Percentiles rank a stretch among this genome's conserved stretches.
Evolutionary conservation across 2,329 filamentous ascomycete genomes (phyloP).

Genomic region (Hypoxylon sp.): DNA sequence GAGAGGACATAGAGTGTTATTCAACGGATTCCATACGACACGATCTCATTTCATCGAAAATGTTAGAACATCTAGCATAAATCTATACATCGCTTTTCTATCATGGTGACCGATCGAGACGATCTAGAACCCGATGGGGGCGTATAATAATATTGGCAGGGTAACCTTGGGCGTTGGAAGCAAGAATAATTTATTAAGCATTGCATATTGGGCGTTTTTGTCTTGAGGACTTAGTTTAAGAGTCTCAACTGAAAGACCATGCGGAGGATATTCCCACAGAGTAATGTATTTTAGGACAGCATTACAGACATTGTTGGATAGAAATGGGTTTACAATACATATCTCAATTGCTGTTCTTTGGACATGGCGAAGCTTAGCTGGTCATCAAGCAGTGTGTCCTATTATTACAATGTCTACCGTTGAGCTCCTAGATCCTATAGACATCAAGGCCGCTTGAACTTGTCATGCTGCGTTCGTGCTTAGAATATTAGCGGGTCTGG

Average conservation of each 20-base stretch:
- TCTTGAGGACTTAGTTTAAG: conserved; percentile 8
- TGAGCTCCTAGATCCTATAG: no score
- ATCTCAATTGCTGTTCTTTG: no score
- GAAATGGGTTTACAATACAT: conserved; percentile 4
- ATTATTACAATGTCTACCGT: no score
- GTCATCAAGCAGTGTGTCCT: no score
- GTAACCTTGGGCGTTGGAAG: not conserved
- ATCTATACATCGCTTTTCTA: not conserved
- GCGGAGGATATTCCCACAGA: conserved; percentile 35
- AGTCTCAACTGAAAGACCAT: conserved; percentile 3
- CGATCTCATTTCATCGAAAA: no score
- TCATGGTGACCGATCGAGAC: not conserved
- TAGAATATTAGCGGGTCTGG: no score
- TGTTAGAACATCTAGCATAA: not conserved
- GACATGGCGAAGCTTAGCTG: no score
- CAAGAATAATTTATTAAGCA: not conserved
- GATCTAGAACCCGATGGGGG: not conserved
- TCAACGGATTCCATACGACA: not conserved
- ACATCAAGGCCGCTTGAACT: no score
- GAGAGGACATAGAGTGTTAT: not conserved
- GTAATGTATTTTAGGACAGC: conserved; percentile 17
- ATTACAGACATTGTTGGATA: conserved; percentile 7
- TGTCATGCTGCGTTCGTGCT: no score
- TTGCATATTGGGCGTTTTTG: conserved; percentile 32
- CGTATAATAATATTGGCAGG: not conserved